These are phyloP conservation scores for Citrus cavaleriei DNA, from an alignment of 345 rosid species.

Conservation along the genomic window DNA sequence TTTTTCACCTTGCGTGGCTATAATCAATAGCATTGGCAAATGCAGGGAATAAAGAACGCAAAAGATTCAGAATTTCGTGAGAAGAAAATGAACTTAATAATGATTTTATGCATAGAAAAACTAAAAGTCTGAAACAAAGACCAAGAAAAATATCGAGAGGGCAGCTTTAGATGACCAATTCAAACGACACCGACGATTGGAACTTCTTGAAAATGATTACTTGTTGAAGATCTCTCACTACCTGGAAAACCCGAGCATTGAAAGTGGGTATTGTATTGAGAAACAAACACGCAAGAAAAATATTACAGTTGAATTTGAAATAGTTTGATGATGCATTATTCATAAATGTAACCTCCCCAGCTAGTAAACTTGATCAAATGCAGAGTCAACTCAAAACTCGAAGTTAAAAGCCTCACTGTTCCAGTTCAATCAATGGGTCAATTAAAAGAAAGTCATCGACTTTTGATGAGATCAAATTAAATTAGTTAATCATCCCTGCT, in stretches of 20 bases:
- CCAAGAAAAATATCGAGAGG: not conserved
- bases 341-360: not conserved
- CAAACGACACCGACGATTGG: not conserved
- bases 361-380: not conserved
- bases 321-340: not conserved
- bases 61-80: not conserved
- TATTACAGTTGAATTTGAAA: not conserved
- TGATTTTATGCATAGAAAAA: not conserved
- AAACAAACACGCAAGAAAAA: conserved; percentile 1
- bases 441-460: not conserved
- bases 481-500: no score
- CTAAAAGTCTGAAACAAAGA: conserved; percentile 1
- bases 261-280: no score
- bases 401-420: not conserved
- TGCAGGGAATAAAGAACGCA: not conserved
- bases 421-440: not conserved
- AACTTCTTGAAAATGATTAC: not conserved
- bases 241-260: not conserved
- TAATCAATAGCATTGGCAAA: not conserved
- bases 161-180: not conserved
- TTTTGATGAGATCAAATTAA: not conserved
- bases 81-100: not conserved
- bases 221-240: not conserved
- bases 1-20: not conserved
- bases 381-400: not conserved